phyloP scores from a whole-genome alignment of 139 green algal genomes.

The Coccomyxa sp. region DNA sequence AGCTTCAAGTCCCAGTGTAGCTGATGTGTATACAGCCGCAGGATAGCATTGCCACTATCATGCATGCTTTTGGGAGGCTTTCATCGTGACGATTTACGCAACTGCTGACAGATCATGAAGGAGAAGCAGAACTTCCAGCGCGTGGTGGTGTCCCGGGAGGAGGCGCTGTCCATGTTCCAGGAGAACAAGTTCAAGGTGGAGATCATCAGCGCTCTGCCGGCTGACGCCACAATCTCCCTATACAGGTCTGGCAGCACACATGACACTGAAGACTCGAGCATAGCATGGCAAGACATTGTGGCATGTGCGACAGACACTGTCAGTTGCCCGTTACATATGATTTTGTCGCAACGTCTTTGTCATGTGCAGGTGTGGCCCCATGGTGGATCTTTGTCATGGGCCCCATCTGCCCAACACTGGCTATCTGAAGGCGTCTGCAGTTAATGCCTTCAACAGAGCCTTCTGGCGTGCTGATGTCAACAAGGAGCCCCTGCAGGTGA shows the following conservation, averaged over 20 bases:
- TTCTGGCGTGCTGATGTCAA: conserved; percentile 88
- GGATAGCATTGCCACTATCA: no score
- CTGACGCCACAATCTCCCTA: conserved; percentile 82
- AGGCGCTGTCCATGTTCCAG: conserved; percentile 94
- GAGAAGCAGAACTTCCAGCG: conserved; percentile 90
- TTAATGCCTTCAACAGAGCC: conserved; percentile 70
- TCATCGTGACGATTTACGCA: no score
- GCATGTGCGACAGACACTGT: background rate
- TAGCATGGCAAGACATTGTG: background rate
- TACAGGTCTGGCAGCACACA: conserved; percentile 51
- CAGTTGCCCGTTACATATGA: no score
- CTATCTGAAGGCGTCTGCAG: conserved; percentile 73
- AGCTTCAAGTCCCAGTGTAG: background rate
- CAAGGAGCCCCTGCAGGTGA: conserved; percentile 59
- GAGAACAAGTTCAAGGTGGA: conserved; percentile 99
- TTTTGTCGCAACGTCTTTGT: conserved; percentile 14
- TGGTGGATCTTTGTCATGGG: conserved; percentile 95
- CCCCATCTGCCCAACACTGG: conserved; percentile 91
- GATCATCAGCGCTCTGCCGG: conserved; percentile 85
- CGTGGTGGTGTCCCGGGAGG: conserved; percentile 82
- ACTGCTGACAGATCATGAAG: conserved; percentile 56
- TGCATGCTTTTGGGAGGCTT: no score
- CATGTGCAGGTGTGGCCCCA: conserved; percentile 80
- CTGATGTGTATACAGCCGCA: no score
- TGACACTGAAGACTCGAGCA: background rate